phyloP scores from a whole-genome alignment of 192 early-diverging fungal genomes.

The Mortierella claussenii region DNA sequence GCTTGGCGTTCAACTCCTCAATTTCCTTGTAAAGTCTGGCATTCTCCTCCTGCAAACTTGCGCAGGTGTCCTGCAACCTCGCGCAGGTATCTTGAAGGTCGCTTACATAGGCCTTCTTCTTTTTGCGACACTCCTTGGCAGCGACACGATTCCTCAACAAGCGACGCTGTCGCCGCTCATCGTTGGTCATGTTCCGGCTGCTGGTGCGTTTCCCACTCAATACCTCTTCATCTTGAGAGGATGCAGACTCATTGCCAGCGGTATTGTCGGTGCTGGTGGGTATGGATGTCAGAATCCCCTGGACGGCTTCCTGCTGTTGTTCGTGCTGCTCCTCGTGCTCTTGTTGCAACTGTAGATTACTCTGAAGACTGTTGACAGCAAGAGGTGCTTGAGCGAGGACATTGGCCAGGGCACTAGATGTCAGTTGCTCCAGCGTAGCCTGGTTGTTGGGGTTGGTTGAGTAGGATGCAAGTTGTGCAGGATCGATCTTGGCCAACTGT shows the following conservation, averaged over 20 bases:
- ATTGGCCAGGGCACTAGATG: slow-evolving; percentile 47
- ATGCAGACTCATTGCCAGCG: slow-evolving; percentile 17
- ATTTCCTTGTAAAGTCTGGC: slow-evolving; percentile 68
- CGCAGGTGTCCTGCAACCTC: slow-evolving; percentile 65
- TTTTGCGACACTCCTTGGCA: slow-evolving; percentile 86
- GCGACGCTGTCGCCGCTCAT: slow-evolving; percentile 80
- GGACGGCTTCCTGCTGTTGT: slow-evolving; percentile 29
- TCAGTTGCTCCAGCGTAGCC: slow-evolving; percentile 45
- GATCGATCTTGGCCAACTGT: slow-evolving; percentile 46
- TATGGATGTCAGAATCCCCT: slow-evolving; percentile 27
- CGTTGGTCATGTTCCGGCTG: slow-evolving; percentile 64
- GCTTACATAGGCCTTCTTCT: slow-evolving; percentile 82
- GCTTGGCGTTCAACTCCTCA: slow-evolving; percentile 75
- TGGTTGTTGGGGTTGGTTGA: slow-evolving; percentile 53
- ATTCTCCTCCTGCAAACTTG: slow-evolving; percentile 73
- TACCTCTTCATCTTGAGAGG: slow-evolving; percentile 35
- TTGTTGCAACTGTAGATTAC: slow-evolving; percentile 25
- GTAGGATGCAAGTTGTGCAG: slow-evolving; percentile 40
- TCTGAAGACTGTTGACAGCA: slow-evolving; percentile 15
- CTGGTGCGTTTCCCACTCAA: slow-evolving; percentile 20
- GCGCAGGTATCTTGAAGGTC: slow-evolving; percentile 75
- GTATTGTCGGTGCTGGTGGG: slow-evolving; percentile 18
- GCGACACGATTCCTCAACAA: slow-evolving; percentile 82
- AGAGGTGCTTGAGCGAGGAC: slow-evolving; percentile 39
- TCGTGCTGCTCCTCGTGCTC: slow-evolving; percentile 23